Evolutionary conservation across 148 eudicot species (phyloP).

Genomic region (Vaccinium darrowii): DNA sequence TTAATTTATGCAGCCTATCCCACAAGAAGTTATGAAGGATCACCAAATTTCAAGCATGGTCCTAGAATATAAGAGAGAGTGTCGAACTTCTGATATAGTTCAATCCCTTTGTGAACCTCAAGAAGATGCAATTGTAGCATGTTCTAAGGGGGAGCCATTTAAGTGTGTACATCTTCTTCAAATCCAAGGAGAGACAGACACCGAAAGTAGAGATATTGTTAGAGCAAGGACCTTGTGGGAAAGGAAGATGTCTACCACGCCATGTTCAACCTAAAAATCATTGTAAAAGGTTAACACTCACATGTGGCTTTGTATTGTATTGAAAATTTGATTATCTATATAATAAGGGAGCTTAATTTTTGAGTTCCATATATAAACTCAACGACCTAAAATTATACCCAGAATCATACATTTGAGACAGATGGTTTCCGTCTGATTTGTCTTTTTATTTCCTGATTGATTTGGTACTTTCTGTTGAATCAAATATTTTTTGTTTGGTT

Average conservation of each 20-base stretch:
- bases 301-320: too few relatives aligned
- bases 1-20: too few relatives aligned
- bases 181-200: slow-evolving; percentile 22
- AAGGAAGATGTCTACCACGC: slow-evolving; percentile 14
- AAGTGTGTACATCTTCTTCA: slow-evolving; percentile 45
- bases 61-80: slow-evolving; percentile 73
- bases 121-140: slow-evolving; percentile 19
- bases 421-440: too few relatives aligned
- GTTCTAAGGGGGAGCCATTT: slow-evolving; percentile 16
- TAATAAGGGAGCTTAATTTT: too few relatives aligned
- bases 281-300: not conserved
- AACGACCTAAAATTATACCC: too few relatives aligned
- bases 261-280: slow-evolving; percentile 15
- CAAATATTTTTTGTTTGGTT: too few relatives aligned
- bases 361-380: too few relatives aligned
- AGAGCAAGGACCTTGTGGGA: slow-evolving; percentile 75
- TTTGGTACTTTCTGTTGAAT: too few relatives aligned
- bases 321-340: too few relatives aligned
- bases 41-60: slow-evolving; percentile 49
- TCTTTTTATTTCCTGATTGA: too few relatives aligned
- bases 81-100: slow-evolving; percentile 57
- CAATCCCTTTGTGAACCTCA: slow-evolving; percentile 60
- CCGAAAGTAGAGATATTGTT: slow-evolving; percentile 47
- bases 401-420: too few relatives aligned
- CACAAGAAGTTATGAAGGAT: too few relatives aligned